Evolutionary conservation across 2,329 filamentous ascomycete genomes (phyloP).

Genomic region (Rutstroemia sydowiana): DNA sequence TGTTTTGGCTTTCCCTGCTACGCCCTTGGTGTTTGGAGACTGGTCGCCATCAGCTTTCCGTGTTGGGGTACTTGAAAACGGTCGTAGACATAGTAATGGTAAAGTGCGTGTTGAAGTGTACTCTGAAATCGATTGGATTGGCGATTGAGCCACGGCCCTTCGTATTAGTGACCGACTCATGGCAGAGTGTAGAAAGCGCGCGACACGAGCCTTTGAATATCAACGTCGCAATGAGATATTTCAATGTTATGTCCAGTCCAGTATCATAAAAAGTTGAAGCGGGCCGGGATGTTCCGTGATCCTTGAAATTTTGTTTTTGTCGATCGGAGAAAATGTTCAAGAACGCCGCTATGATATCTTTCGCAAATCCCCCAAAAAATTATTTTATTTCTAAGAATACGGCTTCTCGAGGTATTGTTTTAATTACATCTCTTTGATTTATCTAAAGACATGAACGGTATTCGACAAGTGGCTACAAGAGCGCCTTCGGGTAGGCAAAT

Average conservation of each 20-base stretch:
- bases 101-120: constrained; percentile 5
- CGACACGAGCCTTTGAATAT: constrained; percentile 26
- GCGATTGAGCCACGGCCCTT: constrained; percentile 26
- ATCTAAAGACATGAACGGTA: constrained; percentile 28
- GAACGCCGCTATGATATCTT: constrained; percentile 16
- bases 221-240: constrained; percentile 12
- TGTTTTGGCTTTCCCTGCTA: no score
- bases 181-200: constrained; percentile 42
- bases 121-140: constrained; percentile 14
- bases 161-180: constrained; percentile 27
- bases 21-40: no score
- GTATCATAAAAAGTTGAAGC: constrained; percentile 21
- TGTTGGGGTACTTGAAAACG: constrained; percentile 30
- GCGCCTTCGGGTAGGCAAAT: constrained; percentile 24
- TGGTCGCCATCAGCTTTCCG: constrained; percentile 14
- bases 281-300: constrained; percentile 10
- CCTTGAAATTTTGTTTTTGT: constrained; percentile 14
- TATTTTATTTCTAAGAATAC: constrained; percentile 14
- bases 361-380: no score
- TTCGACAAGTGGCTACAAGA: constrained; percentile 23
- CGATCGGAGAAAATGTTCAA: constrained; percentile 23
- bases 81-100: constrained; percentile 20
- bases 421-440: constrained; percentile 3
- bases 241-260: constrained; percentile 12
- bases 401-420: constrained; percentile 4